Conservation (phyloP, 805 yeast genomes). For the Pichia californica region DNA sequence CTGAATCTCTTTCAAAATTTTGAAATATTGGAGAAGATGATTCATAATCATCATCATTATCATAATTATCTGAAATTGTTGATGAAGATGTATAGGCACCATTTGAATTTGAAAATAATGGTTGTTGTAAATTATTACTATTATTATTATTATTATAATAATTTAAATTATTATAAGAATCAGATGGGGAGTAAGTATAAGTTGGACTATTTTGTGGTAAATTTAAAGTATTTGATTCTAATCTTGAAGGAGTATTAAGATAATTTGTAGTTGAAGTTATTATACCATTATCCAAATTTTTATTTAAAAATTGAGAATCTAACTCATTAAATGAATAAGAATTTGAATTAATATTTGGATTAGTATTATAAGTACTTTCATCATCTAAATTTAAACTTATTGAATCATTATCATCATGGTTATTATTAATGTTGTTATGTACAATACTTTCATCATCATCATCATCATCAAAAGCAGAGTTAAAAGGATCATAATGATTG, state of each 20-base stretch:
- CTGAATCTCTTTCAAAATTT: slow-evolving; percentile 23
- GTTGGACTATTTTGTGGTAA: slow-evolving; percentile 1
- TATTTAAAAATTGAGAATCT: neutral
- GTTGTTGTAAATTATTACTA: neutral
- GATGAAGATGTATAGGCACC: neutral
- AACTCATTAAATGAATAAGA: neutral
- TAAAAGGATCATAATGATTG: slow-evolving; percentile 4
- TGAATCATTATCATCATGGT: neutral
- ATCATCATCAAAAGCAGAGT: slow-evolving; percentile 1
- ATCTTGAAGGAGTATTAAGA: slow-evolving; percentile 3
- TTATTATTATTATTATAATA: slow-evolving; percentile 1
- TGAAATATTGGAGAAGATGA: slow-evolving; percentile 15
- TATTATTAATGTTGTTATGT: neutral
- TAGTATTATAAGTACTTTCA: neutral
- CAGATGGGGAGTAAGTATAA: slow-evolving; percentile 10
- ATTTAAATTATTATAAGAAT: slow-evolving; percentile 7
- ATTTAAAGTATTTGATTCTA: neutral
- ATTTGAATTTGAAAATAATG: slow-evolving; percentile 7
- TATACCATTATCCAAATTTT: neutral
- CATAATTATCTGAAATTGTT: neutral
- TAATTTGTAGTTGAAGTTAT: slow-evolving; percentile 2
- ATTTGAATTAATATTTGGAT: too few relatives aligned
- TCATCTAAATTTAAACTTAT: too few relatives aligned
- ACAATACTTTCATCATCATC: neutral
- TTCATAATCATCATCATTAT: neutral